Percentiles rank a stretch among this genome's conserved stretches.
These are phyloP conservation scores for Sphaerobolus stellatus DNA, from an alignment of 1,284 basidiomycete species.

Conservation along the genomic window DNA sequence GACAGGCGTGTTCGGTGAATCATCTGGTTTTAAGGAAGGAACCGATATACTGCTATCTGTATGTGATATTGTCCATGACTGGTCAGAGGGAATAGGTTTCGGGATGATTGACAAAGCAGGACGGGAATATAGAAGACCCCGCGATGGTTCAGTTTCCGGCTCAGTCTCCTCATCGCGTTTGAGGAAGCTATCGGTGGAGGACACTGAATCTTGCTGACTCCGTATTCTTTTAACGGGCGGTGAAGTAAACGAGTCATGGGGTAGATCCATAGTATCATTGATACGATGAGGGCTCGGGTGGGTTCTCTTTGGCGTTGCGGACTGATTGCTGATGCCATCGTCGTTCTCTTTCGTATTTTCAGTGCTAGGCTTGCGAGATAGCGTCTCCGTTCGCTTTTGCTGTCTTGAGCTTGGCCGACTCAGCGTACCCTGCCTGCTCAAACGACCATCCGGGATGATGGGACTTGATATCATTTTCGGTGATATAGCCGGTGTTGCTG, in stretches of 20 bases:
- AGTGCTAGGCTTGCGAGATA: slow-evolving; percentile 13
- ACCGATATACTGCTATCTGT: slow-evolving; percentile 7
- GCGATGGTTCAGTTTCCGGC: neutral
- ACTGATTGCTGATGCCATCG: slow-evolving; percentile 11
- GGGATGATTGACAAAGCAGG: slow-evolving; percentile 63
- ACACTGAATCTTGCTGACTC: slow-evolving; percentile 2
- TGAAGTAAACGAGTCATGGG: slow-evolving; percentile 16
- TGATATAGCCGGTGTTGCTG: slow-evolving; percentile 34
- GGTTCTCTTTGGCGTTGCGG: slow-evolving; percentile 7
- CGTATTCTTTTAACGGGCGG: slow-evolving; percentile 1
- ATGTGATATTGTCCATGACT: slow-evolving; percentile 51
- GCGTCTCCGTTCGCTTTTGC: slow-evolving; percentile 10
- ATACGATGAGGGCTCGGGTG: neutral
- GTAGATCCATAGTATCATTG: slow-evolving; percentile 14
- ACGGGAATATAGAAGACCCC: slow-evolving; percentile 34
- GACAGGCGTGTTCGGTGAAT: slow-evolving; percentile 15
- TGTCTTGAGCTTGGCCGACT: slow-evolving; percentile 4
- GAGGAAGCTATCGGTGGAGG: slow-evolving; percentile 4
- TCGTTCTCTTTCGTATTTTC: slow-evolving; percentile 15
- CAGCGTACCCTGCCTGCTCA: neutral
- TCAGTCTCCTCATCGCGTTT: slow-evolving; percentile 6
- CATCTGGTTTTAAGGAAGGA: slow-evolving; percentile 34
- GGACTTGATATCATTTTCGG: slow-evolving; percentile 15
- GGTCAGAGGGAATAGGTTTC: slow-evolving; percentile 65
- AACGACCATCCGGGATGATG: neutral